Base-by-base conservation (phyloP, 2,329 filamentous ascomycete genomes). In the Didymella pinodella region DNA sequence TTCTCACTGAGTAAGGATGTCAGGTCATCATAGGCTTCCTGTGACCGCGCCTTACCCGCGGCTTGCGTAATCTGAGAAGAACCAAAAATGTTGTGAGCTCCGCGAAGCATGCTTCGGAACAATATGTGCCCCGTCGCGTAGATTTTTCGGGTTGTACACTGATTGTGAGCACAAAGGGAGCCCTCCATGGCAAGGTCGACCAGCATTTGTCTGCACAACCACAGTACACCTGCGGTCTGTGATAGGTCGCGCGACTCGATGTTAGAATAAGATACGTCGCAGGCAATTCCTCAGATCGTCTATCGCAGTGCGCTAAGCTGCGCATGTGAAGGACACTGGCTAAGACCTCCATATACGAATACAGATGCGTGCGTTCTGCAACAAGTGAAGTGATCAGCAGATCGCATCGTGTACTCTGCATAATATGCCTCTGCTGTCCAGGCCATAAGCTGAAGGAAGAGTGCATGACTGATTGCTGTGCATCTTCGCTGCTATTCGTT, bases 401-500 rank as follows among this genome's bases (percentile, higher is more conserved):
- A 38, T 14, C 20, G 31, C 12, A 31, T 14, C 18, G 20, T 29
- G 29, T 20, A 20, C 31, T 53, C 43, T 54, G 32, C 38, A 16
- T 6, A 44, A 16, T 46, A 38, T 38, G 38, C 52, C 45, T 48
- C 45, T 25, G 34, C 36, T 32, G 52, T 49, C 32, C 34, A 10
- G 29, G 44, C 26, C 48, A 38, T 44, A 54, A 49, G 55, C 50
- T 29, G 50, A 47, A 44, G 44, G 36, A 45, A 18, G 38, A 34
- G 22, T 55, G 58, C 48, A 44, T 53, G 34, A 36, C 40, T 7
- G 40, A 50, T 25, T 38, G 49, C 57, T 31, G 36, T 29, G 7
- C 47, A 41, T n/a, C 28, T 43, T 29, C 18, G 26, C 8, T 60
- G 51, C 56, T 14, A 63, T 66, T 50, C 47, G 59, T 57, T 59